Conservation (phyloP, 345 rosid species). For the Camelina hispida region DNA sequence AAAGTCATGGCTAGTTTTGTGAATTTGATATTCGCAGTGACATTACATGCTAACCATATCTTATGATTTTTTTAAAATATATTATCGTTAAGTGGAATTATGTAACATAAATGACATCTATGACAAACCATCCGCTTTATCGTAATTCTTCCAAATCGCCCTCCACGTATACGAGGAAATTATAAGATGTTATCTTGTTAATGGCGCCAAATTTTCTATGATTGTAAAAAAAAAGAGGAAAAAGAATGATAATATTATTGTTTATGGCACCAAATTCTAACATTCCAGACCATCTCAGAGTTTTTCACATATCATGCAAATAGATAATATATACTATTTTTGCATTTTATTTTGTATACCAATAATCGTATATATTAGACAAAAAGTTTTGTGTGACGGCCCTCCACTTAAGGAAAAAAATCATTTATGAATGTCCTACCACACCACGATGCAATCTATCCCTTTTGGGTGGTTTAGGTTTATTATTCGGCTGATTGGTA, state of each 20-base stretch:
- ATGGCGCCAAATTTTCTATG: neutral
- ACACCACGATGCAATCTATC: constrained; percentile 25
- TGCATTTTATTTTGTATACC: neutral
- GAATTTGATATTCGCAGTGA: constrained; percentile 29
- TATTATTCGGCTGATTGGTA: constrained; percentile 11
- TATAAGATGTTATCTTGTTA: constrained; percentile 28
- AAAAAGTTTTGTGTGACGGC: constrained; percentile 20
- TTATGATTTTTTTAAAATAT: neutral
- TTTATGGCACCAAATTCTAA: neutral
- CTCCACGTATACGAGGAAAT: constrained; percentile 2
- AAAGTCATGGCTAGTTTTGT: constrained; percentile 19
- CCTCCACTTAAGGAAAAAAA: constrained; percentile 27
- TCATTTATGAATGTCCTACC: constrained; percentile 35
- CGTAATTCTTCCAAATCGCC: neutral
- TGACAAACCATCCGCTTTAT: constrained; percentile 21
- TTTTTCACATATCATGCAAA: neutral
- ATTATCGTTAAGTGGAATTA: constrained; percentile 1
- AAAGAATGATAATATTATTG: neutral
- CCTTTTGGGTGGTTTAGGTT: constrained; percentile 22
- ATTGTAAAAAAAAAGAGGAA: too few species aligned
- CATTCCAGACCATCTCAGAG: constrained; percentile 1
- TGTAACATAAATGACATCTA: neutral
- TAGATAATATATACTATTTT: neutral
- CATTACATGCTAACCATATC: constrained; percentile 33
- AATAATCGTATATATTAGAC: neutral